phyloP scores from a whole-genome alignment of 2,329 filamentous ascomycete species.

The Calycina herbarum region DNA sequence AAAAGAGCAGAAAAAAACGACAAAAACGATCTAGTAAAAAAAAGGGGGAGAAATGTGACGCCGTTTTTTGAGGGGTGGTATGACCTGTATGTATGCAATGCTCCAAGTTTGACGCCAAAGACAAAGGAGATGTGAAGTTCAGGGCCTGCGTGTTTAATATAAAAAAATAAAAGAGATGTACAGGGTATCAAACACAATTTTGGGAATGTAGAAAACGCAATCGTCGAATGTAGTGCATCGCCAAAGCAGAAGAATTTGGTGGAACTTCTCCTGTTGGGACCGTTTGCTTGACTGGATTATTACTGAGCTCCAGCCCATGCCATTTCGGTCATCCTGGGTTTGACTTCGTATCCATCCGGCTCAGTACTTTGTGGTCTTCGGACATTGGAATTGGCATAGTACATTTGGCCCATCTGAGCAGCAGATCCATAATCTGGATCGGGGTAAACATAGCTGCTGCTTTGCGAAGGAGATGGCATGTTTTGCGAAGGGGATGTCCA shows the following conservation, averaged over 20 bases:
- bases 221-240: slow-evolving; percentile 5
- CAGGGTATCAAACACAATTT: slow-evolving; percentile 35
- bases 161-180: slow-evolving; percentile 26
- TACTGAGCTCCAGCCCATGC: slow-evolving; percentile 51
- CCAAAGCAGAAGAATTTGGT: background rate
- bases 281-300: slow-evolving; percentile 11
- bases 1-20: background rate
- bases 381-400: slow-evolving; percentile 68
- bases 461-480: slow-evolving; percentile 61
- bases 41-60: slow-evolving; percentile 16
- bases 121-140: slow-evolving; percentile 14
- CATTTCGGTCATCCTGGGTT: slow-evolving; percentile 55
- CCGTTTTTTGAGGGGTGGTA: slow-evolving; percentile 14
- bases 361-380: slow-evolving; percentile 76
- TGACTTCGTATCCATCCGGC: slow-evolving; percentile 64
- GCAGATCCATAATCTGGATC: slow-evolving; percentile 74
- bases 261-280: background rate
- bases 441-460: slow-evolving; percentile 72
- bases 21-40: slow-evolving; percentile 5
- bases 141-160: slow-evolving; percentile 7
- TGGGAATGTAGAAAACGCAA: slow-evolving; percentile 17
- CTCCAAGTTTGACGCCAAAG: slow-evolving; percentile 16
- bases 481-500: slow-evolving; percentile 84
- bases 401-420: slow-evolving; percentile 62
- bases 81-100: slow-evolving; percentile 24